Base-by-base conservation (phyloP, 2,329 filamentous ascomycete species). In the Talaromyces piceae region DNA sequence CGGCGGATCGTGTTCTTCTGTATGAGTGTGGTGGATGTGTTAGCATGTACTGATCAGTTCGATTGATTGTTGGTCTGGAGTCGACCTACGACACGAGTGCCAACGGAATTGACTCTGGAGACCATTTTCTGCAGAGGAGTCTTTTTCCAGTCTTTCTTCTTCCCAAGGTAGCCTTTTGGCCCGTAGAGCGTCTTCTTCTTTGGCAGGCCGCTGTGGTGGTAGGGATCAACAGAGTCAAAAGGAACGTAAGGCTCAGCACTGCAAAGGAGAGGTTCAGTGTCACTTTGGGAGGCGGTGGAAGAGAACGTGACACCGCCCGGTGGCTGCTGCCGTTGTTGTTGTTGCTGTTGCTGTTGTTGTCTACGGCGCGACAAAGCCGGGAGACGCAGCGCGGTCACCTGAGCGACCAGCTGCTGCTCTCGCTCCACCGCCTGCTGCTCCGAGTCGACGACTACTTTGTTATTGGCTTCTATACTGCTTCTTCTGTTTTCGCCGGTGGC, bases 161-260 rank as follows among this genome's bases (percentile, higher is more conserved):
- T 45, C 6, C 51, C 51, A 12, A 53, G 46, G 11, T 53, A 53
- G 39, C 51, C 51, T 31, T 46, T 47, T 16, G 51, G 47, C 3
- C 51, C 51, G 20, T 53, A 53, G 13, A 53, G 25, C 5, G 39
- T 43, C 41, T 53, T 53, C 47, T 53, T 53, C 31, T 53, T 53
- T 3, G 51, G 51, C 31, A 41, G 30, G 20, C 51, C 51, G 44
- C 51, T 53, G 18, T n/a, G 47, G 22, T 53, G 51, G 23, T 53
- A 53, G 13, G 51, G 51, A 23, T 53, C 51, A 8, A 53, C 27
- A 23, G 51, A 41, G 13, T 53, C 51, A 41, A 53, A 53, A 3
- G 51, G 51, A 23, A 53, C 26, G 33, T 53, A 33, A 23, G n/a
- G 3, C 18, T 13, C 27, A 11, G 25, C 27, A 8, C 22, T 22